phyloP scores from a whole-genome alignment of 2,329 filamentous ascomycete genomes.

The Macroventuria anomochaeta region DNA sequence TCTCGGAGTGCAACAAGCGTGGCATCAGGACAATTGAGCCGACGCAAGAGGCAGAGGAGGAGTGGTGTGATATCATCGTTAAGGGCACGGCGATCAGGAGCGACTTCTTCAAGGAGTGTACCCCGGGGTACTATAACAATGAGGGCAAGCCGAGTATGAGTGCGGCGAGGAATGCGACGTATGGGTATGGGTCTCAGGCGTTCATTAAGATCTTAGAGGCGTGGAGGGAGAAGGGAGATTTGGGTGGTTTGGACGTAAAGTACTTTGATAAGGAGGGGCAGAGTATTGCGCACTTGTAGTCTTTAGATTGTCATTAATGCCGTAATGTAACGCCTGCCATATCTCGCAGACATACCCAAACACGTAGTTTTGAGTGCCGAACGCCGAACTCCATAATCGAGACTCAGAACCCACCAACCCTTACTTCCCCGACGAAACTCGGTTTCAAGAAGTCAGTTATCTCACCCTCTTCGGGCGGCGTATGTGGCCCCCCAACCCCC shows the following conservation, averaged over 20 bases:
- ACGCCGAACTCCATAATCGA: background rate
- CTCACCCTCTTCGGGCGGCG: conserved; percentile 34
- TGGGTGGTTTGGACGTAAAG: conserved; percentile 41
- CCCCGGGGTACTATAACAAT: conserved; percentile 61
- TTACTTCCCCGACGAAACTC: conserved; percentile 32
- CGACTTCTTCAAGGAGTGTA: conserved; percentile 55
- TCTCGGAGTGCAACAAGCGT: conserved; percentile 45
- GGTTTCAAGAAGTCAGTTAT: conserved; percentile 15
- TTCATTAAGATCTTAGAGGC: conserved; percentile 43
- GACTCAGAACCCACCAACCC: conserved; percentile 18
- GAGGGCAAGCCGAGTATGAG: conserved; percentile 24
- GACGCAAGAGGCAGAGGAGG: conserved; percentile 55
- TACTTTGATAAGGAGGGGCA: conserved; percentile 4
- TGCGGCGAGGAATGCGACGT: conserved; percentile 37
- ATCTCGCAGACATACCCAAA: background rate
- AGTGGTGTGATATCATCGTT: conserved; percentile 54
- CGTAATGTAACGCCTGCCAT: background rate
- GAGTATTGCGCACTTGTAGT: background rate
- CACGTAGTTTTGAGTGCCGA: background rate
- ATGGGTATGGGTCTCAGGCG: conserved; percentile 38
- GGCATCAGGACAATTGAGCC: conserved; percentile 53
- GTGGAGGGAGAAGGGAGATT: conserved; percentile 38
- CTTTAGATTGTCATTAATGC: background rate
- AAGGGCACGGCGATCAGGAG: conserved; percentile 51
- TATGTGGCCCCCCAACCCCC: conserved; percentile 21